A percentile compares a stretch with the other conserved stretches of the same genome.
These are phyloP conservation scores for Diaporthe caulivora DNA, from an alignment of 2,329 filamentous ascomycete genomes.

Conservation along the genomic window DNA sequence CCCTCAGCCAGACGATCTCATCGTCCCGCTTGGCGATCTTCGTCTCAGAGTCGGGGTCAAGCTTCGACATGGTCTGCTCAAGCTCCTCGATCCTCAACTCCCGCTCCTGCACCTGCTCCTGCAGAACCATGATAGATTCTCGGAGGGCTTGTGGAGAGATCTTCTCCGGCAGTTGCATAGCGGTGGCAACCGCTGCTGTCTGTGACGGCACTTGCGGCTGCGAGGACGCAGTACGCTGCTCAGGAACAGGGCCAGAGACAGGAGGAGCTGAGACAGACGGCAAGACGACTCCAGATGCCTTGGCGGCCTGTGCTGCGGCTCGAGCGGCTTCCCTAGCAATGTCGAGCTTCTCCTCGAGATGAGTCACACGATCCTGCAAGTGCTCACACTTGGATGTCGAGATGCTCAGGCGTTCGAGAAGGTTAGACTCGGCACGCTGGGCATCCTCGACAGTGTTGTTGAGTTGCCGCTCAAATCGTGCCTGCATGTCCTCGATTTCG, in stretches of 20 bases:
- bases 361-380: slow-evolving; percentile 84
- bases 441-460: slow-evolving; percentile 84
- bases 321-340: slow-evolving; percentile 89
- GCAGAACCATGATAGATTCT: slow-evolving; percentile 95
- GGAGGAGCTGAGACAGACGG: slow-evolving; percentile 51
- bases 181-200: slow-evolving; percentile 54
- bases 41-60: slow-evolving; percentile 81
- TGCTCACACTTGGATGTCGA: slow-evolving; percentile 88
- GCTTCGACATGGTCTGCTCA: slow-evolving; percentile 75
- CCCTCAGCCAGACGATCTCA: slow-evolving; percentile 94
- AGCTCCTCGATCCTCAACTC: slow-evolving; percentile 91
- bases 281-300: slow-evolving; percentile 57
- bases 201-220: slow-evolving; percentile 47
- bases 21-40: slow-evolving; percentile 94
- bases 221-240: slow-evolving; percentile 40
- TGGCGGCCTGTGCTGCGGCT: slow-evolving; percentile 83
- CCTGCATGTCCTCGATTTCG: slow-evolving; percentile 79
- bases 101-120: slow-evolving; percentile 95
- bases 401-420: slow-evolving; percentile 84
- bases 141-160: slow-evolving; percentile 94
- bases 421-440: slow-evolving; percentile 81
- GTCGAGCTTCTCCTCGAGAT: slow-evolving; percentile 91
- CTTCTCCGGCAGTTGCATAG: slow-evolving; percentile 77
- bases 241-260: slow-evolving; percentile 40
- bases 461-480: slow-evolving; percentile 80